Base-by-base conservation (phyloP, 176 grass and related monocot species). In the Avena insularis region DNA sequence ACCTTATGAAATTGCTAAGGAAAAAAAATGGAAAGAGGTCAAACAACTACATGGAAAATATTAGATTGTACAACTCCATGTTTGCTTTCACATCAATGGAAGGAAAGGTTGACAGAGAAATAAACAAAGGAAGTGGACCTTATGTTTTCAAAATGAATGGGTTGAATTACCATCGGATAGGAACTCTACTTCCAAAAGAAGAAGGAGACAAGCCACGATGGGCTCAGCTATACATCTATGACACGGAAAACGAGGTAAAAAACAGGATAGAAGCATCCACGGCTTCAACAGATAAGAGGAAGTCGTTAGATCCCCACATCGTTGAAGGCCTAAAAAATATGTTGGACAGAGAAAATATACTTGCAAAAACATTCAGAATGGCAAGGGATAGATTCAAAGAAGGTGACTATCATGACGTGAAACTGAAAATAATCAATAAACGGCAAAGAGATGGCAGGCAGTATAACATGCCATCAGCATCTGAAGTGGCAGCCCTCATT, bases 41-140 rank as follows among this genome's bases (percentile, higher is more conserved):
- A 36, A 47, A 8, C 20, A 82, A 90, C 36, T 85, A 57, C 25
- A 4, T 5, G 4, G n/a, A 78, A 4, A 75, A 89, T 45, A 92
- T 89, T 4, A 68, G 78, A 21, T 17, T 56, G n/a, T 89, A 90
- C 63, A 90, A 92, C 21, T 78, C 35, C 6, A 92, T 92, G 82
- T 89, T 79, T 9, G 77, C 87, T 31, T 86, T 73, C 64, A 50
- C 75, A 13, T 53, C 88, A 27, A 90, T 85, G 78, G 83, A 78
- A 46, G 84, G 70, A 23, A 69, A 6, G 1, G 20, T 86, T 0
- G 78, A 90, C 9, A 71, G 16, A 72, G 45, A 80, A 10, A 23
- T 80, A 80, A 87, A 87, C 5, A 87, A 81, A 9, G 13, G 68
- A 1, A 5, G 17, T 9, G 69, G 84, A 33, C 68, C 75, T 10